Conservation (phyloP, 1,284 basidiomycete species). For the Apiotrichum siamense region DNA sequence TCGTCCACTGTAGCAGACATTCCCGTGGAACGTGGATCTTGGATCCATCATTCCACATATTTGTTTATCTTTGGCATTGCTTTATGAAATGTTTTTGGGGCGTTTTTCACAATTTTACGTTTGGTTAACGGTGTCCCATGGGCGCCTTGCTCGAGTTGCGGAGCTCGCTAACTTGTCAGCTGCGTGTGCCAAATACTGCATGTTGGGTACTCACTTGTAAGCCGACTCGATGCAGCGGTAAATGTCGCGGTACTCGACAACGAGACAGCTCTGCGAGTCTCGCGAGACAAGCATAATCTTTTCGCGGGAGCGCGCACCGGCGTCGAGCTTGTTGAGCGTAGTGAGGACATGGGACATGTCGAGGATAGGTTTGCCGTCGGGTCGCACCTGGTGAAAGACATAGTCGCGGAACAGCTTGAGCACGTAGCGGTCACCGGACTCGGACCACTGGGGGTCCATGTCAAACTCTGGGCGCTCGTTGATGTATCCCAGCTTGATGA, state of each 20-base stretch:
- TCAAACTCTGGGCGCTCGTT: conserved; percentile 98
- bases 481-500: conserved; percentile 96
- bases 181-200: not conserved
- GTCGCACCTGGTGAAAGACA: conserved; percentile 95
- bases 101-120: not conserved
- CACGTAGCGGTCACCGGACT: conserved; percentile 96
- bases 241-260: conserved; percentile 91
- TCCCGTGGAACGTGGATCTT: too few relatives aligned
- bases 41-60: too few relatives aligned
- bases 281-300: conserved; percentile 82
- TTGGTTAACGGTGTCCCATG: conserved; percentile 1
- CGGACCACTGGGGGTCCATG: conserved; percentile 91
- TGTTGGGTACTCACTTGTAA: conserved; percentile 52
- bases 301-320: conserved; percentile 64
- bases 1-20: too few relatives aligned
- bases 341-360: conserved; percentile 86
- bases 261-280: conserved; percentile 85
- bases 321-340: conserved; percentile 67
- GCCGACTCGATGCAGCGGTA: conserved; percentile 77
- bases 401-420: conserved; percentile 98
- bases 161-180: conserved; percentile 9
- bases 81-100: conserved; percentile 11
- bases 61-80: too few relatives aligned
- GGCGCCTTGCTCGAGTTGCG: conserved; percentile 8
- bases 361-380: conserved; percentile 79